These are phyloP conservation scores for Euphorbia pulcherrima DNA, from an alignment of 345 rosid genomes.

Conservation along the genomic window DNA sequence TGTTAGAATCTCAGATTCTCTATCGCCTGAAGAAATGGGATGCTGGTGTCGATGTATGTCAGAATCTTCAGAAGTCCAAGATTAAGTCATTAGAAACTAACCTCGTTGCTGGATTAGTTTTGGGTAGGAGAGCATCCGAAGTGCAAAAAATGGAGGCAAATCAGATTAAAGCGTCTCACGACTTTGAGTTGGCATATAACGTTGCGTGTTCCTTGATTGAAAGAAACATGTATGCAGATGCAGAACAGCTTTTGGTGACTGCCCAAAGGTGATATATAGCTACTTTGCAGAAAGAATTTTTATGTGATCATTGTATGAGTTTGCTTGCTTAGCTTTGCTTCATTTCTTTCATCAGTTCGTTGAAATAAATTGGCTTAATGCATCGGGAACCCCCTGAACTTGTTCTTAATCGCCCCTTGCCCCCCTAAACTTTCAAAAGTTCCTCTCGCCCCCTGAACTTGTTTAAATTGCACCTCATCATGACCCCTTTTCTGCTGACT, in stretches of 20 bases:
- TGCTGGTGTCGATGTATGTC: constrained; percentile 63
- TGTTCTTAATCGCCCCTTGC: too few relatives aligned
- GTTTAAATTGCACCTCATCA: too few relatives aligned
- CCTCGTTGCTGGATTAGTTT: constrained; percentile 64
- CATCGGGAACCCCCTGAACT: too few relatives aligned
- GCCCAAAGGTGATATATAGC: constrained; percentile 57
- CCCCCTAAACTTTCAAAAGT: too few relatives aligned
- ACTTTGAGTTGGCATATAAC: constrained; percentile 82
- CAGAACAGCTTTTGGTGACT: constrained; percentile 76
- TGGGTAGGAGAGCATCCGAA: constrained; percentile 71
- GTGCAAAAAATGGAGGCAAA: constrained; percentile 65
- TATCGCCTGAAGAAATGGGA: constrained; percentile 73
- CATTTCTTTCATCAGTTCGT: not conserved
- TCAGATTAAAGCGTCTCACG: constrained; percentile 65
- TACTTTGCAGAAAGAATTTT: constrained; percentile 9
- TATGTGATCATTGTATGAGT: not conserved
- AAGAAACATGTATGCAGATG: constrained; percentile 51
- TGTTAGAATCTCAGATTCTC: constrained; percentile 80
- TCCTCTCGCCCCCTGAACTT: too few relatives aligned
- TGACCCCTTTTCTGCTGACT: too few relatives aligned
- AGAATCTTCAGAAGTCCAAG: constrained; percentile 51
- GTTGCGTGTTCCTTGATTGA: constrained; percentile 84
- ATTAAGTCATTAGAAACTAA: constrained; percentile 62
- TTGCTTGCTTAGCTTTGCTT: not conserved
- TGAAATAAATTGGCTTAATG: not conserved